Evolutionary conservation across 202 grass and related monocot species (phyloP).

Genomic region (Digitaria exilis): DNA sequence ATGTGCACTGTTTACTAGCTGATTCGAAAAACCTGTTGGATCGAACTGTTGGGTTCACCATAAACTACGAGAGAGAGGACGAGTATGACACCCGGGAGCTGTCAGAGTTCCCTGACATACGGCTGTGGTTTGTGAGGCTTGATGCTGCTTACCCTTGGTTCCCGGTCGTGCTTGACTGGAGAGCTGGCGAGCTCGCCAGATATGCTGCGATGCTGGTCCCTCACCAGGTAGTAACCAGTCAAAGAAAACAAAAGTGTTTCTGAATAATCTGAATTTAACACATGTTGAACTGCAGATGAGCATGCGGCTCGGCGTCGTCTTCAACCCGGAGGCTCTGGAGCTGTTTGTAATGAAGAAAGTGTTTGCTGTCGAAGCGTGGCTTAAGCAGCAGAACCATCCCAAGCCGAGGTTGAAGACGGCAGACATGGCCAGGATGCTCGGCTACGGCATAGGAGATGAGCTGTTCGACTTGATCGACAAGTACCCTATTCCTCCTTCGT

Average conservation of each 20-base stretch:
- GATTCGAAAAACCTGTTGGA: conserved; percentile 62
- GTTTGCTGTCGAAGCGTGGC: conserved; percentile 70
- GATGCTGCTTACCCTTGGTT: conserved; percentile 90
- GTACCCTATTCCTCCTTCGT: conserved; percentile 34
- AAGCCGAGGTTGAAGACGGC: conserved; percentile 78
- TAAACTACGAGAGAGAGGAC: conserved; percentile 90
- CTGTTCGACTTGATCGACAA: conserved; percentile 82
- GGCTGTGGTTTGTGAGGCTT: conserved; percentile 92
- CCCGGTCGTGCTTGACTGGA: conserved; percentile 90
- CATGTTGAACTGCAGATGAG: conserved; percentile 62
- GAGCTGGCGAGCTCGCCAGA: conserved; percentile 87
- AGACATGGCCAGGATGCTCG: conserved; percentile 91
- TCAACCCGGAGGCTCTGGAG: conserved; percentile 89
- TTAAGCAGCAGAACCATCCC: conserved; percentile 70
- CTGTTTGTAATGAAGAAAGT: conserved; percentile 86
- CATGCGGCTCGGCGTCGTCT: conserved; percentile 69
- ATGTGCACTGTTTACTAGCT: conserved; percentile 39
- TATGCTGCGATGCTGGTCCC: conserved; percentile 91
- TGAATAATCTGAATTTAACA: neutral
- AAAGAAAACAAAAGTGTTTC: neutral
- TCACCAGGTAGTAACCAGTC: conserved; percentile 82
- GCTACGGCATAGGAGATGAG: conserved; percentile 78
- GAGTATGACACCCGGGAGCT: conserved; percentile 66
- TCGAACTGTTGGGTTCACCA: conserved; percentile 78
- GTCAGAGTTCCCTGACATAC: conserved; percentile 75